Base-by-base conservation (phyloP, 164 flowering plant species). In the Nymphaea colorata region DNA sequence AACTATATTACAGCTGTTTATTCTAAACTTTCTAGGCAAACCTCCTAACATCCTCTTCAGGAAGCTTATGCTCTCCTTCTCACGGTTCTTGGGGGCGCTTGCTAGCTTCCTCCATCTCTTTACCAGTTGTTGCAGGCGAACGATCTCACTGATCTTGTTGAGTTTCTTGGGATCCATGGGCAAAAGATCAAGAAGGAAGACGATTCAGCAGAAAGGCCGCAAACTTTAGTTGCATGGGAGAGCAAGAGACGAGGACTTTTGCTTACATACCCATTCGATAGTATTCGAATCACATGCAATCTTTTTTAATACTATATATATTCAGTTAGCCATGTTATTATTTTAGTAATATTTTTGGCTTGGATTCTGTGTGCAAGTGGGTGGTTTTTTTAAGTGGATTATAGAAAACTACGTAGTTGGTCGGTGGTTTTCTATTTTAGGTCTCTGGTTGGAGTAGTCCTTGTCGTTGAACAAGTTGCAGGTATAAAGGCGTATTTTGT, bases 81-180 rank as follows among this genome's bases (percentile, higher is more conserved):
- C 62, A 41, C 65, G 62, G 44, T 67, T 71, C 10, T 42, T 70
- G 44, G 45, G 72, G 68, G 57, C 72, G 47, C 43, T 68, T 67
- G 61, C 98, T 4, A 78, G 63, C 73, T 88, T 92, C 64, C 83
- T 89, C 98, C 96, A 89, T 69, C 89, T 89, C 76, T 87, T 92
- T 73, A 92, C 87, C 70, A 89, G 80, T 66, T 83, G 96, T 71
- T 81, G 91, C 66, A 92, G 98, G 82, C 88, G 83, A 60, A 92
- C 98, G 53, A 89, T 86, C 41, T 92, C 96, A 43, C 83, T 84
- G 75, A 92, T 92, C 72, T 88, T 92, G 86, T 84, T 92, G 55
- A 89, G 80, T 83, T 86, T 88, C 76, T 84, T 88, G 60, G 86
- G 73, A 68, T 85, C 87, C 89, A 85, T 85, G 43, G 42, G 36